These are phyloP conservation scores for Diaporthe vexans DNA, from an alignment of 2,329 filamentous ascomycete genomes.

Conservation along the genomic window DNA sequence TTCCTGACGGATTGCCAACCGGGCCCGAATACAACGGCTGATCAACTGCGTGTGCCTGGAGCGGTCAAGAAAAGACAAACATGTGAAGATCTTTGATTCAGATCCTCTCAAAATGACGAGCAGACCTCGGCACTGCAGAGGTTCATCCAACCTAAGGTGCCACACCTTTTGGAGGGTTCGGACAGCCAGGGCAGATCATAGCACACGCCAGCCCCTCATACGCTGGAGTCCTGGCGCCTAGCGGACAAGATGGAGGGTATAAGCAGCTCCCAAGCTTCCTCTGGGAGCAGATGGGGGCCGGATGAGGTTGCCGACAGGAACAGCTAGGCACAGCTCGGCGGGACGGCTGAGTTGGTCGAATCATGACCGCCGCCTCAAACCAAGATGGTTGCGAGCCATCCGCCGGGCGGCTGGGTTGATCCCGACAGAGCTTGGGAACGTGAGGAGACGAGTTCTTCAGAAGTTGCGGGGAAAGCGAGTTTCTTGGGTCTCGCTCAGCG, in stretches of 20 bases:
- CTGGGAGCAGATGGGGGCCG: neutral
- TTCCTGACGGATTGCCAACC: neutral
- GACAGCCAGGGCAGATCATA: neutral
- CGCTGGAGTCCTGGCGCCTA: conserved; percentile 10
- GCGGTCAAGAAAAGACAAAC: neutral
- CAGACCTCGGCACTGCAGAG: conserved; percentile 26
- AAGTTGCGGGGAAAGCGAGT: neutral
- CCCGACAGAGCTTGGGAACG: neutral
- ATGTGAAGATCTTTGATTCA: conserved; percentile 24
- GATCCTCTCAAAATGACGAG: neutral
- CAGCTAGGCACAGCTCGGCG: neutral
- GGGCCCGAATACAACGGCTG: neutral
- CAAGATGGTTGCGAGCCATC: neutral
- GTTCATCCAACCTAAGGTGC: conserved; percentile 12
- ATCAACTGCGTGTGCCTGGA: conserved; percentile 1
- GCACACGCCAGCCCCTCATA: conserved; percentile 9
- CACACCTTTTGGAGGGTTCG: conserved; percentile 14
- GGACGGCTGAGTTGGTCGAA: conserved; percentile 1
- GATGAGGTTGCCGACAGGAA: conserved; percentile 12
- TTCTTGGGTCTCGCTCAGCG: neutral
- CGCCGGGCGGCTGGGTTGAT: neutral
- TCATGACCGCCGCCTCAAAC: conserved; percentile 8
- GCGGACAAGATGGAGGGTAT: conserved; percentile 18
- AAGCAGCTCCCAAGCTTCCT: conserved; percentile 3
- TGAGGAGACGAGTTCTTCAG: conserved; percentile 6